Base-by-base conservation (phyloP, 2,329 filamentous ascomycete genomes). In the Colletotrichum filicis region DNA sequence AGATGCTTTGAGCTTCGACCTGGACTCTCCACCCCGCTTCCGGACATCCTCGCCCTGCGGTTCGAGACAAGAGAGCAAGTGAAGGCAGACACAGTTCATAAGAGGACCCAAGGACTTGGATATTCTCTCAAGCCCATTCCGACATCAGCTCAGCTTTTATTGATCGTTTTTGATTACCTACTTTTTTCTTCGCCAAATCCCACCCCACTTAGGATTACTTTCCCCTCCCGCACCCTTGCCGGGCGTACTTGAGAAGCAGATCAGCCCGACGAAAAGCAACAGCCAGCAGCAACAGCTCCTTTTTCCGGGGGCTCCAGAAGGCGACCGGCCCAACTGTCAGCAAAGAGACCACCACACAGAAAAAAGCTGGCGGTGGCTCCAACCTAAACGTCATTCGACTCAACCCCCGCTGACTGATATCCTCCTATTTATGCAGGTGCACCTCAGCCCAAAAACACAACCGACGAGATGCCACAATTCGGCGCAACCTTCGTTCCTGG, bases 401-500 rank as follows among this genome's bases (percentile, higher is more conserved):
- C 79, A 53, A 68, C 62, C 71, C 71, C 71, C 71, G 71, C 68
- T 72, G 68, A 74, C 71, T 71, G 68, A 68, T 70, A 73, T 59
- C 70, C 70, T 75, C 74, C 67, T 77, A 78, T 80, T 77, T 76
- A 79, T 79, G 78, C 79, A 82, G 79, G 74, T 73, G 73, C 66
- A 75, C 77, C 76, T 76, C 78, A 79, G 77, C 77, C 78, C 74
- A 75, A 76, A 76, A 79, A 78, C 76, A 78, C 79, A 79, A 80
- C 79, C 74, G 76, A 78, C 83, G 81, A 85, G 76, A 85, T 85
- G 84, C 79, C 85, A 78, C 80, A 83, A 72, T 80, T 90, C 75
- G 87, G 87, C 78, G 89, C 89, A 74, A 91, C 89, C 59, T 91
- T 90, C 79, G 87, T 89, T 69, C 89, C 89, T 42, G 87, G 88